Evolutionary conservation across 441 rosid species (phyloP).

Genomic region (Populus hybrid): DNA sequence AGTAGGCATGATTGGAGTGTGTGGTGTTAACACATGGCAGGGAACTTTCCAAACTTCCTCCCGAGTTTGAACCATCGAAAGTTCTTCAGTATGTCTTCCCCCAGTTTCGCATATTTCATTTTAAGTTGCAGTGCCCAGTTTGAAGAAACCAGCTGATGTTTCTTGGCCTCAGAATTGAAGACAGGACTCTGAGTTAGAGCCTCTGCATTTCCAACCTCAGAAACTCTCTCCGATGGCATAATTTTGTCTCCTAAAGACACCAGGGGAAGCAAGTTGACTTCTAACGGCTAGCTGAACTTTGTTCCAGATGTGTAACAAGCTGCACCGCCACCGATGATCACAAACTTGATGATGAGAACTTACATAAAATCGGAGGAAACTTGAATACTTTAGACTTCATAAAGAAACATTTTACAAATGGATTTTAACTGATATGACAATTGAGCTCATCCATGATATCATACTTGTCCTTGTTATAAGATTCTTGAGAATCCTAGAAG

Average conservation of each 20-base stretch:
- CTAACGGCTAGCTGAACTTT: conserved; percentile 77
- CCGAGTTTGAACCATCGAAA: conserved; percentile 83
- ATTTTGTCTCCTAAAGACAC: conserved; percentile 32
- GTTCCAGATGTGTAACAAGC: conserved; percentile 98
- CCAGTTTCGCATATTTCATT: conserved; percentile 64
- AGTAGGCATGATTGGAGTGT: background rate
- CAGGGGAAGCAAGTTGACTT: conserved; percentile 53
- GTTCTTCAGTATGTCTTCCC: conserved; percentile 78
- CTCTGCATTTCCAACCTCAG: conserved; percentile 24
- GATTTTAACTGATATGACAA: no score
- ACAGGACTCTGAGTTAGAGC: conserved; percentile 22
- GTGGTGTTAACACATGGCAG: background rate
- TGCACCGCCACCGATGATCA: conserved; percentile 89
- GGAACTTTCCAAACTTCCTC: conserved; percentile 44
- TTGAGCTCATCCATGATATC: no score
- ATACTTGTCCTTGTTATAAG: no score
- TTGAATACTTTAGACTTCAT: no score
- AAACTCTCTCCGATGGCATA: conserved; percentile 12
- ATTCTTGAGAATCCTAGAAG: no score
- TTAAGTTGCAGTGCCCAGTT: conserved; percentile 55
- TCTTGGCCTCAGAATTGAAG: conserved; percentile 18
- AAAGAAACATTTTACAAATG: no score
- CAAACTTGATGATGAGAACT: conserved; percentile 24
- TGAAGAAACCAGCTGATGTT: conserved; percentile 24
- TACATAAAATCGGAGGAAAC: no score